Base-by-base conservation (phyloP, 1,284 basidiomycete genomes). In the Quambalaria eucalypti region DNA sequence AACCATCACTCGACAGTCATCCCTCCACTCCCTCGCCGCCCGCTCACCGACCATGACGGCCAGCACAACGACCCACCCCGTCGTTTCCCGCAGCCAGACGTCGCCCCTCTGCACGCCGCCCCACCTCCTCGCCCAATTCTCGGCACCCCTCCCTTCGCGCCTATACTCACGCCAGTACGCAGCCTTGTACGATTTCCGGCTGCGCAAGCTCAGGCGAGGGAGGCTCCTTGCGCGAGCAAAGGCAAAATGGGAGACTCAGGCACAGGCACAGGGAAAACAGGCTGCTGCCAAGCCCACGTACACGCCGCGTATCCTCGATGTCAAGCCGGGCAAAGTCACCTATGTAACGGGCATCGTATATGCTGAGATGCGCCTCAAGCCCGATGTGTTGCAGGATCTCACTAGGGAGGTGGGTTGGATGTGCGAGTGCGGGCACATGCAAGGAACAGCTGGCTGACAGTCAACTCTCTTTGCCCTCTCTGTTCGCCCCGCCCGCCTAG, bases 311-410 rank as follows among this genome's bases (percentile, higher is more conserved):
- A 88, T 97, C 5, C 83, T 98, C 3, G 92, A 98, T 55, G 85
- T 98, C 2, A 80, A 85, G 50, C 87, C 88, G 66, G 86, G 86
- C 0, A 80, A 87, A 64, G 78, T 93, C 51, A 95, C 89, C 77
- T 96, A 87, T 76, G 83, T 98, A 59, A 80, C 95, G 56, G 93
- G 93, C 2, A 98, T 93, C 0, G 84, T 97, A 1, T 99, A 97
- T 77, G 86, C 95, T 82, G 88, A 95, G 60, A 97, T 98, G 95
- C 88, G 88, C 3, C 81, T 96, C 55, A 99, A 99, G 75, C 93
- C 93, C 0, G 96, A 97, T 68, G 88, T 99, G 12, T 81, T 99
- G 54, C 87, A 92, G 69, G 95, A 99, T 65, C 83, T 98, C 64
- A 90, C 86, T 12, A 82, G 88, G 71, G 90, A 98, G 70, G 93